Evolutionary conservation across 31 red algal genomes (phyloP).

Genomic region (Asparagopsis taxiformis): DNA sequence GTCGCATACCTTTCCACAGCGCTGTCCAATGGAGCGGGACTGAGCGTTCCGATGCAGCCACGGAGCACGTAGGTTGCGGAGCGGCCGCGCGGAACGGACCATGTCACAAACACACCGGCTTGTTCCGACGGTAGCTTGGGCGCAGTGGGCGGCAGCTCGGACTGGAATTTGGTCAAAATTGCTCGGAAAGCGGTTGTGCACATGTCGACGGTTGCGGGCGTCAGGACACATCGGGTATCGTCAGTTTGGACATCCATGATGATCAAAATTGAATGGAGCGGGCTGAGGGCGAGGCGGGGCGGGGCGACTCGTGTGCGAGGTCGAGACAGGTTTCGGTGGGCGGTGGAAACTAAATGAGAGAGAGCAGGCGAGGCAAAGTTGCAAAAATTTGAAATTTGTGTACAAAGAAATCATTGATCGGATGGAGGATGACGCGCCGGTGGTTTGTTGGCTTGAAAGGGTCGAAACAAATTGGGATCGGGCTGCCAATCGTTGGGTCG

Average conservation of each 20-base stretch:
- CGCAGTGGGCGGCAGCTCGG: conserved; percentile 15
- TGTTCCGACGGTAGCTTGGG: conserved; percentile 13
- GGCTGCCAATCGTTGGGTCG: conserved; percentile 44
- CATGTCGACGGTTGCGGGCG: conserved; percentile 27
- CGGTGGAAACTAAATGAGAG: too few species aligned
- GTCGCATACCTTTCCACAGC: conserved; percentile 56
- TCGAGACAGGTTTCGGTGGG: too few species aligned
- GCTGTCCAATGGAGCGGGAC: conserved; percentile 40
- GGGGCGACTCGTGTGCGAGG: too few species aligned
- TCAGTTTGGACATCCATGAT: too few species aligned
- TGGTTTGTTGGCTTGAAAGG: too few species aligned
- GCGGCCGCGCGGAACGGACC: conserved; percentile 30
- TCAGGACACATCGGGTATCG: too few species aligned
- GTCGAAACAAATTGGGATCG: conserved; percentile 50
- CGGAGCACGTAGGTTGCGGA: conserved; percentile 45
- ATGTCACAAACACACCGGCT: conserved; percentile 69
- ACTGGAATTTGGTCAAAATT: conserved; percentile 17
- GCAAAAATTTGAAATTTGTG: too few species aligned
- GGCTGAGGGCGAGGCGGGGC: too few species aligned
- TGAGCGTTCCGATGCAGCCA: conserved; percentile 90
- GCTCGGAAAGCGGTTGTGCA: conserved; percentile 30
- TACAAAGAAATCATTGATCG: too few species aligned
- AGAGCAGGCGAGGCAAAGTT: too few species aligned
- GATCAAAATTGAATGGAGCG: too few species aligned
- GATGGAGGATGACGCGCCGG: too few species aligned